These are phyloP conservation scores for Cnidoscolus chayamansa DNA, from an alignment of 441 rosid species.

Conservation along the genomic window DNA sequence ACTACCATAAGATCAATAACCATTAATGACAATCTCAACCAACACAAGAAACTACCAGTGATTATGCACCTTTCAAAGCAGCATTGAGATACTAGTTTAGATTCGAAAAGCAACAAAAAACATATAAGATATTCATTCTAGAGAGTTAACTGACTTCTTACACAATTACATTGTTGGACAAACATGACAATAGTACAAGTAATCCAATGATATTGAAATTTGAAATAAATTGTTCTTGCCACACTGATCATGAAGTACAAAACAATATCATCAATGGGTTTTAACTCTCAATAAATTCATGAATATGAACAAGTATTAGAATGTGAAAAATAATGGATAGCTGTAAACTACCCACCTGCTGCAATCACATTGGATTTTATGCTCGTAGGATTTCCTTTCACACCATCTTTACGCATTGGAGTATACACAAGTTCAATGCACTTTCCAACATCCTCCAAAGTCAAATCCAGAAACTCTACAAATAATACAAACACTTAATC, in stretches of 20 bases:
- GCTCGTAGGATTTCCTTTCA: slow-evolving; percentile 63
- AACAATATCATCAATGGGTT: neutral
- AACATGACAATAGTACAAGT: neutral
- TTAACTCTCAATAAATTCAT: neutral
- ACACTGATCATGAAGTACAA: neutral
- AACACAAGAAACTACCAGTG: neutral
- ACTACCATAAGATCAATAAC: too few relatives aligned
- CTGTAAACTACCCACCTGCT: slow-evolving; percentile 55
- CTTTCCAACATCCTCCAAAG: slow-evolving; percentile 76
- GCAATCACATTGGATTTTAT: slow-evolving; percentile 59
- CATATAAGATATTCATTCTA: neutral
- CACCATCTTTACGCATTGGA: slow-evolving; percentile 88
- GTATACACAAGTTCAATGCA: slow-evolving; percentile 75
- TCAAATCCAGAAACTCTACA: slow-evolving; percentile 83
- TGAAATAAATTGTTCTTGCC: neutral
- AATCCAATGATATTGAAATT: slow-evolving; percentile 1
- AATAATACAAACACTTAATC: slow-evolving; percentile 23
- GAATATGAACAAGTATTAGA: slow-evolving; percentile 6
- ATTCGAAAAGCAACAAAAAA: neutral
- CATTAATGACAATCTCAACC: slow-evolving; percentile 3
- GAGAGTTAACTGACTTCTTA: neutral
- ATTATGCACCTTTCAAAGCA: neutral
- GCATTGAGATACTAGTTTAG: neutral
- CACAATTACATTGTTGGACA: slow-evolving; percentile 1
- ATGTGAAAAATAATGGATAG: neutral